Evolutionary conservation across 768 basidiomycete species (phyloP).

Genomic region (Pseudohyphozyma bogoriensis): DNA sequence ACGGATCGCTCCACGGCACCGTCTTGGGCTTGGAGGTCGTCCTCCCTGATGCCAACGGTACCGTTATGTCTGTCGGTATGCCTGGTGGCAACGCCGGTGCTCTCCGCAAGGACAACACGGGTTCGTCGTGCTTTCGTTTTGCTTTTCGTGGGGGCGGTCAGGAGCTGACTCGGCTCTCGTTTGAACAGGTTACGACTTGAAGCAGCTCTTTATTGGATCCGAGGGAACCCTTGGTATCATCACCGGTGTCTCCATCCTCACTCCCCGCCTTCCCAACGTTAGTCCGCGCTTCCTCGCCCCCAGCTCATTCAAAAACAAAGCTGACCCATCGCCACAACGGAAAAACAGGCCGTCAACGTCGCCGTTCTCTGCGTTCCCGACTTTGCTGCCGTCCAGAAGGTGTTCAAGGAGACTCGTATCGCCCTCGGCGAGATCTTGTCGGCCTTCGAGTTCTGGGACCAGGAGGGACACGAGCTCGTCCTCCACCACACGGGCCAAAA

Average conservation of each 20-base stretch:
- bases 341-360: slow-evolving; percentile 72
- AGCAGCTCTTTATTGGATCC: slow-evolving; percentile 94
- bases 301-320: neutral
- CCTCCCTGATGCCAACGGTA: slow-evolving; percentile 69
- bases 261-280: slow-evolving; percentile 56
- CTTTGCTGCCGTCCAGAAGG: slow-evolving; percentile 74
- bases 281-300: slow-evolving; percentile 1
- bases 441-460: slow-evolving; percentile 93
- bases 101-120: slow-evolving; percentile 93
- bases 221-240: slow-evolving; percentile 94
- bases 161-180: neutral
- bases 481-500: slow-evolving; percentile 54
- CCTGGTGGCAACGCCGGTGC: slow-evolving; percentile 39
- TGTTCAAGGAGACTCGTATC: slow-evolving; percentile 69
- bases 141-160: neutral
- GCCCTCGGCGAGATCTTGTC: slow-evolving; percentile 89
- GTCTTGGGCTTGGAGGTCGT: slow-evolving; percentile 95
- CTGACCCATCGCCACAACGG: neutral
- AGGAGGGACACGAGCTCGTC: slow-evolving; percentile 69
- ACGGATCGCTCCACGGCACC: slow-evolving; percentile 87
- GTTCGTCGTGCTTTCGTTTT: slow-evolving; percentile 41
- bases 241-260: slow-evolving; percentile 88
- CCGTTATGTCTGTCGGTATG: slow-evolving; percentile 77
- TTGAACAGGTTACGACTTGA: slow-evolving; percentile 77
- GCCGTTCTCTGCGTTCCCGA: slow-evolving; percentile 79